These are phyloP conservation scores for Lactarius hatsudake DNA, from an alignment of 768 basidiomycete species.

Conservation along the genomic window DNA sequence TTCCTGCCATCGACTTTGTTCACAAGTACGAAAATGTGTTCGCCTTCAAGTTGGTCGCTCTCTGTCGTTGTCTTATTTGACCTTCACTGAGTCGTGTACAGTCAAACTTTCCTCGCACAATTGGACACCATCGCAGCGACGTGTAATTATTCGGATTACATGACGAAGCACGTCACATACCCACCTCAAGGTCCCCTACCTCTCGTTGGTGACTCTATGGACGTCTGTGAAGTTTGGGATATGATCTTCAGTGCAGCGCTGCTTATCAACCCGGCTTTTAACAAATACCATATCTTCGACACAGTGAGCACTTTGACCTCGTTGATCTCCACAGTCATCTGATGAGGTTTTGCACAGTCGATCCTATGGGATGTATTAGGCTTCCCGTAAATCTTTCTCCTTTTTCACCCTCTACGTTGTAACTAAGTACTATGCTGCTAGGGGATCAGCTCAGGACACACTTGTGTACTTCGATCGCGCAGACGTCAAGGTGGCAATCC, in stretches of 20 bases:
- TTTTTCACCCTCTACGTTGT: not conserved
- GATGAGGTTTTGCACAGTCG: slow-evolving; percentile 36
- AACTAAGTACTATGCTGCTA: slow-evolving; percentile 25
- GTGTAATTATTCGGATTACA: slow-evolving; percentile 67
- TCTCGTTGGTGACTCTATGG: slow-evolving; percentile 56
- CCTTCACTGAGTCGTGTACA: slow-evolving; percentile 28
- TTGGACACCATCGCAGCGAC: slow-evolving; percentile 49
- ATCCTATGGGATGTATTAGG: slow-evolving; percentile 78
- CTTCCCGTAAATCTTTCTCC: slow-evolving; percentile 54
- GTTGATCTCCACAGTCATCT: not conserved
- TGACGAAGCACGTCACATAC: slow-evolving; percentile 59
- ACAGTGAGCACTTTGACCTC: slow-evolving; percentile 38
- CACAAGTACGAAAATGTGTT: slow-evolving; percentile 70
- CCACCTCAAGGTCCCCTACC: slow-evolving; percentile 68
- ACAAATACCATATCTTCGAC: slow-evolving; percentile 76
- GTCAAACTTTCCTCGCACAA: slow-evolving; percentile 58
- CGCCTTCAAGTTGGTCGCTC: slow-evolving; percentile 57
- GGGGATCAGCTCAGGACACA: slow-evolving; percentile 52
- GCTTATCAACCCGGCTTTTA: slow-evolving; percentile 67
- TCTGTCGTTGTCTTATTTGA: not conserved
- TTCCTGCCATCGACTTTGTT: slow-evolving; percentile 72
- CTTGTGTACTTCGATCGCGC: slow-evolving; percentile 69
- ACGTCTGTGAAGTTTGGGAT: slow-evolving; percentile 64
- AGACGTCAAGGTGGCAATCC: slow-evolving; percentile 69
- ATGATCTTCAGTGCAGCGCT: slow-evolving; percentile 61